Base-by-base conservation (phyloP, 2,329 filamentous ascomycete species). In the Calonectria leucothoes region DNA sequence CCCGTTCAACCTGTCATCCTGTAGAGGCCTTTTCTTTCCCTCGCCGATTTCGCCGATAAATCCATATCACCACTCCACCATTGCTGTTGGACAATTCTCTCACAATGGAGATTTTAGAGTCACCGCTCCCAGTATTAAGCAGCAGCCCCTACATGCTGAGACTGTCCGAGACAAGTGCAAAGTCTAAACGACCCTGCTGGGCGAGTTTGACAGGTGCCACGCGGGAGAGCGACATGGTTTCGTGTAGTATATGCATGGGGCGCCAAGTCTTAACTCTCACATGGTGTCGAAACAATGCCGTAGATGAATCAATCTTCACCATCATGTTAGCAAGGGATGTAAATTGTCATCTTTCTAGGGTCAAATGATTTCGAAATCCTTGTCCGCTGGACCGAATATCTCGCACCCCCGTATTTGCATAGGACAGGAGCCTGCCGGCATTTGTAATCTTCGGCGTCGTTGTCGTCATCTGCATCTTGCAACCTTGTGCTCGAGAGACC, bases 381-480 rank as follows among this genome's bases (percentile, higher is more conserved):
- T 39, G 27, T 17, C 29, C 55, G 33, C 23, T 35, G 10, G 15
- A 23, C 33, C 33, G 35, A 61, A 27, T 31, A 33, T 14, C 3
- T 64, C 37, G 59, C 35, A 20, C 20, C 29, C 20, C 20, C 25
- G 20, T 48, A 33, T 25, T 31, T 15, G 37, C 25, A 45, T 52
- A 31, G 23, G 49, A 20, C 2, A 23, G 17, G 2, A n/a, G 11
- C 25, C 12, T n/a, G n/a, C 42, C 4, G 39, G 39, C 37, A 64
- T 64, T 64, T 48, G 59, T 45, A 48, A 64, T 64, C 15, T 33
- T 48, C 31, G 37, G 29, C 25, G 23, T n/a, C 33, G 55, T 48
- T 64, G 42, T 69, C 67, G 67, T 69, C 67, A 69, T 69, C 66
- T 64, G 55, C 57, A 52, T 14, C 57, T 39, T 52, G 45, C 42